Percentiles rank a stretch among this genome's conserved stretches.
phyloP scores from a whole-genome alignment of 331 rosid species.

The Rosa hybrid region DNA sequence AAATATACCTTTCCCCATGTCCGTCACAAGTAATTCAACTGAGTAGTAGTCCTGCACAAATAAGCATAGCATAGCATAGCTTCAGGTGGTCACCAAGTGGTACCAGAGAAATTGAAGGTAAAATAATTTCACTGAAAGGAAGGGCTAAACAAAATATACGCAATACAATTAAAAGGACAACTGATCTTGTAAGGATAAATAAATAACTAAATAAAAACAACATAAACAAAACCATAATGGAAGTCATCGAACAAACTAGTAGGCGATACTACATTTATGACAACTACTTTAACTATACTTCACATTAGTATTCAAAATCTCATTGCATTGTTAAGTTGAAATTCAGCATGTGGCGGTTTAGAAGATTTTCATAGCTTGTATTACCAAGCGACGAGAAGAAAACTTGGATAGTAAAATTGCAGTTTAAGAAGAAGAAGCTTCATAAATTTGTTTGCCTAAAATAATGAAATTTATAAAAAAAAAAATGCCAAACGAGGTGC shows the following conservation, averaged over 20 bases:
- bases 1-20: slow-evolving; percentile 73
- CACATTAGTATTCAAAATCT: neutral
- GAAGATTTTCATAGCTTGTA: neutral
- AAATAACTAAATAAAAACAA: neutral
- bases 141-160: neutral
- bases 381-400: neutral
- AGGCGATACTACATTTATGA: neutral
- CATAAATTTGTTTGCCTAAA: neutral
- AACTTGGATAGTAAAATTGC: neutral
- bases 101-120: neutral
- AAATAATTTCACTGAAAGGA: neutral
- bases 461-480: neutral
- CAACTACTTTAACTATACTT: neutral
- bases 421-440: neutral
- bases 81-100: neutral
- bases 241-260: neutral
- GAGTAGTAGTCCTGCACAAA: slow-evolving; percentile 65
- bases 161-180: neutral
- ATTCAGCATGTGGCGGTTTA: neutral
- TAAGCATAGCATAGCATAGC: neutral
- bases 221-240: neutral
- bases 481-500: neutral
- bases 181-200: neutral
- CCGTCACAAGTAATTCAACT: slow-evolving; percentile 72
- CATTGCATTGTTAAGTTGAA: neutral